These are phyloP conservation scores for Trichoderma afroharzianum DNA, from an alignment of 2,329 filamentous ascomycete species.

Conservation along the genomic window DNA sequence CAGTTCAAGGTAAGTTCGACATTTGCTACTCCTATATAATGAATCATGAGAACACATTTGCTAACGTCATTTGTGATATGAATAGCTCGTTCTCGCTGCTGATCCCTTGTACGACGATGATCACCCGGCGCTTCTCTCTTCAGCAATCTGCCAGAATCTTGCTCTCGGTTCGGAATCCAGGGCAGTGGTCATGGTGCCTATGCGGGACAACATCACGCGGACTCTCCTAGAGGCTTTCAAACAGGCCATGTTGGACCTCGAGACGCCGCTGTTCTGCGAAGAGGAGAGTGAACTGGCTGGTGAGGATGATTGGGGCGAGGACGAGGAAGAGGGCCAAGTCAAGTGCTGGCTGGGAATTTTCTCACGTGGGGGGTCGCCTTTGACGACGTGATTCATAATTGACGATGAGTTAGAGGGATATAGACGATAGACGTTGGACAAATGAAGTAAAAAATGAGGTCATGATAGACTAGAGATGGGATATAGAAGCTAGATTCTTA, in stretches of 20 bases:
- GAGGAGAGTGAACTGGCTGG: constrained; percentile 62
- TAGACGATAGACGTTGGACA: background rate
- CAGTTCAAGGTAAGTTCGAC: constrained; percentile 47
- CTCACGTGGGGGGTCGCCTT: constrained; percentile 28
- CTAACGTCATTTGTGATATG: background rate
- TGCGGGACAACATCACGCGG: constrained; percentile 65
- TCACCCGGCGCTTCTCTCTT: constrained; percentile 71
- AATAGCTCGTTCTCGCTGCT: constrained; percentile 71
- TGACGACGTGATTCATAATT: constrained; percentile 5
- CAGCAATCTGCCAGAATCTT: constrained; percentile 67
- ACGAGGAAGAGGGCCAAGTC: constrained; percentile 47
- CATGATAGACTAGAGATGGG: constrained; percentile 8
- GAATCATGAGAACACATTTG: background rate
- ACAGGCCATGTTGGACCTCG: constrained; percentile 54
- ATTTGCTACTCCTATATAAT: no score
- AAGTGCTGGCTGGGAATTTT: constrained; percentile 70
- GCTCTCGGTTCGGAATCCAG: constrained; percentile 53
- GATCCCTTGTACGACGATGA: constrained; percentile 84
- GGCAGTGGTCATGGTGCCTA: constrained; percentile 75
- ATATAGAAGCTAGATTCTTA: background rate
- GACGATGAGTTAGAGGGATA: background rate
- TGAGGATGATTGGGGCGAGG: constrained; percentile 68
- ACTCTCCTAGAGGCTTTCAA: constrained; percentile 62
- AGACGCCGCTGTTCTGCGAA: constrained; percentile 45
- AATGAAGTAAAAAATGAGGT: background rate